A percentile compares a stretch with the other conserved stretches of the same genome.
These are phyloP conservation scores for Trichoderma simmonsii DNA, from an alignment of 2,329 filamentous ascomycete genomes.

Conservation along the genomic window DNA sequence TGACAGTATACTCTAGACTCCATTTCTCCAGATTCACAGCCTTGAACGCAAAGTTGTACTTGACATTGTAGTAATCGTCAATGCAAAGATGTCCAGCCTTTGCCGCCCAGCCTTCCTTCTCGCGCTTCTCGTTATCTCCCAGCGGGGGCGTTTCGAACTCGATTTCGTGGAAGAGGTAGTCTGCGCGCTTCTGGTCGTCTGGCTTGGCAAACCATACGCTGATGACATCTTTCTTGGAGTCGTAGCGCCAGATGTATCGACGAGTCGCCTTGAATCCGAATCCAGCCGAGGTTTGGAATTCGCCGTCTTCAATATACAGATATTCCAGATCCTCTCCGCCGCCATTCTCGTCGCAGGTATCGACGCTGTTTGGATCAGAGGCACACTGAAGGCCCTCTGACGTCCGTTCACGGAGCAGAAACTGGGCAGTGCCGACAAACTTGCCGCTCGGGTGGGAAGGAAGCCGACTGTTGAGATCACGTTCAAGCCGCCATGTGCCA, in stretches of 20 bases:
- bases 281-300: slow-evolving; percentile 56
- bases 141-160: slow-evolving; percentile 49
- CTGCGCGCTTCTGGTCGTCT: slow-evolving; percentile 58
- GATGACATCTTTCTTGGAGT: slow-evolving; percentile 56
- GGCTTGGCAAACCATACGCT: slow-evolving; percentile 72
- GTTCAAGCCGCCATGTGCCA: slow-evolving; percentile 64
- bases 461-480: slow-evolving; percentile 52
- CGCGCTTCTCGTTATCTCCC: slow-evolving; percentile 16
- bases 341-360: slow-evolving; percentile 21
- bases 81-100: slow-evolving; percentile 67
- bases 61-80: slow-evolving; percentile 68
- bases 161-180: slow-evolving; percentile 75
- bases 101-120: slow-evolving; percentile 55
- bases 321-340: slow-evolving; percentile 53
- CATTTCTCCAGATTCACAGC: slow-evolving; percentile 57
- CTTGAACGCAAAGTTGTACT: slow-evolving; percentile 63
- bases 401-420: slow-evolving; percentile 61
- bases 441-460: slow-evolving; percentile 60
- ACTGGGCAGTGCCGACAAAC: slow-evolving; percentile 62
- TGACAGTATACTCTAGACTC: slow-evolving; percentile 62
- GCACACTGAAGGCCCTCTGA: slow-evolving; percentile 44
- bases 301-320: slow-evolving; percentile 65
- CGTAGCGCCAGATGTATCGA: slow-evolving; percentile 71
- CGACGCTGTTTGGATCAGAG: neutral
- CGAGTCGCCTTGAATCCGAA: slow-evolving; percentile 58